These are phyloP conservation scores for Voacanga thouarsii DNA, from an alignment of 257 asterid species.

Conservation along the genomic window DNA sequence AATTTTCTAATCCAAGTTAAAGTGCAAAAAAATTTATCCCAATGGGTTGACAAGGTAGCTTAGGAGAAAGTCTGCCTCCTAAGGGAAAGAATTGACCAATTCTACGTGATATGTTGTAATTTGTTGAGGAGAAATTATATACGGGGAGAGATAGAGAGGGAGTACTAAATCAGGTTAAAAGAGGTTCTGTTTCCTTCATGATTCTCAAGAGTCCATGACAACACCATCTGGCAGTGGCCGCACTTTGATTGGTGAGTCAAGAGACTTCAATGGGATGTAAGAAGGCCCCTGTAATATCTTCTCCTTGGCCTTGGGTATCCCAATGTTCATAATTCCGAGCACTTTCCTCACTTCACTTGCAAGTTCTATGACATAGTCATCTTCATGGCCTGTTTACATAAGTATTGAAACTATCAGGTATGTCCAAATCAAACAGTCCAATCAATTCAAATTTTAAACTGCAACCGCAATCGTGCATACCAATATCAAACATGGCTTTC, in stretches of 20 bases:
- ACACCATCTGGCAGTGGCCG: conserved; percentile 46
- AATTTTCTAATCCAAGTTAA: no score
- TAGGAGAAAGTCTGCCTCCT: not conserved
- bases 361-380: conserved; percentile 65
- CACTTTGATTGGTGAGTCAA: conserved; percentile 44
- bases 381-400: conserved; percentile 61
- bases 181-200: not conserved
- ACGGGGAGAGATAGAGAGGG: not conserved
- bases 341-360: conserved; percentile 84
- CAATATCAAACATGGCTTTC: conserved; percentile 76
- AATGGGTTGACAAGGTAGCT: no score
- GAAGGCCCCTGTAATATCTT: conserved; percentile 33
- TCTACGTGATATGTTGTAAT: no score
- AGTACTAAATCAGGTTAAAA: not conserved
- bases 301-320: conserved; percentile 43
- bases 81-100: no score
- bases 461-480: conserved; percentile 23
- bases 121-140: not conserved
- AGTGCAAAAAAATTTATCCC: no score
- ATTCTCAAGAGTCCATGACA: conserved; percentile 15
- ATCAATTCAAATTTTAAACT: not conserved
- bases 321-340: conserved; percentile 33
- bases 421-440: not conserved
- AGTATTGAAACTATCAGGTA: not conserved
- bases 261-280: conserved; percentile 35